Conservation (phyloP, 768 basidiomycete genomes). For the button mushroom (Agaricus bisporus) region DNA sequence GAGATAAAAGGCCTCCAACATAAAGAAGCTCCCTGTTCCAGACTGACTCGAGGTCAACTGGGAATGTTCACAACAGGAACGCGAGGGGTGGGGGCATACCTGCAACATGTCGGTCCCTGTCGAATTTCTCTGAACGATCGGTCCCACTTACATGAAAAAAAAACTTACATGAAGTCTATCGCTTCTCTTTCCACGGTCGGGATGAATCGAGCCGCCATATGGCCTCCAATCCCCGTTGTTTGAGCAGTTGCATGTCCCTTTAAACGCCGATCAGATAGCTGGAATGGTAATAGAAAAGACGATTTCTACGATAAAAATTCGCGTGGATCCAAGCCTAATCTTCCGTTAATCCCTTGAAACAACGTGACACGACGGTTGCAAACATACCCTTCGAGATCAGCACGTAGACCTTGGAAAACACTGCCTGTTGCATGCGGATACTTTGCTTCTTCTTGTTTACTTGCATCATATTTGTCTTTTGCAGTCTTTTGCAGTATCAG, state of each 20-base stretch:
- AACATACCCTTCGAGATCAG: constrained; percentile 75
- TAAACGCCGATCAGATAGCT: not conserved
- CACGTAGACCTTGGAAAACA: constrained; percentile 81
- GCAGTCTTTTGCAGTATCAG: constrained; percentile 43
- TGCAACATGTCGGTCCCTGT: constrained; percentile 76
- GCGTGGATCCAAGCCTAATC: constrained; percentile 55
- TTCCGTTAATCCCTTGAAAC: constrained; percentile 1
- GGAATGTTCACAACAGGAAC: constrained; percentile 1
- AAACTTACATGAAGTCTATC: constrained; percentile 74
- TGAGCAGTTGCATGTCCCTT: constrained; percentile 89
- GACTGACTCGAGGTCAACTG: constrained; percentile 30
- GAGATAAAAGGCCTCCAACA: constrained; percentile 76
- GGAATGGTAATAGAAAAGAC: not conserved
- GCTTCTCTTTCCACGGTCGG: constrained; percentile 95
- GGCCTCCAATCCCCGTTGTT: constrained; percentile 74
- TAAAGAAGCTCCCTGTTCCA: constrained; percentile 91
- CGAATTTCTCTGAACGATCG: not conserved
- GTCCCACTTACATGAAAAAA: not conserved
- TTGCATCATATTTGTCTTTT: constrained; percentile 74
- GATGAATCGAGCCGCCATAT: constrained; percentile 78
- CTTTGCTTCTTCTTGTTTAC: constrained; percentile 58
- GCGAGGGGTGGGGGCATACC: constrained; percentile 31
- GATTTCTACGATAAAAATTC: constrained; percentile 74
- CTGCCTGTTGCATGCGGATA: constrained; percentile 62
- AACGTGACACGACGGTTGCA: not conserved